Base-by-base conservation (phyloP, 352 stramenopile species). In the Halophytophthora polymorphica region DNA sequence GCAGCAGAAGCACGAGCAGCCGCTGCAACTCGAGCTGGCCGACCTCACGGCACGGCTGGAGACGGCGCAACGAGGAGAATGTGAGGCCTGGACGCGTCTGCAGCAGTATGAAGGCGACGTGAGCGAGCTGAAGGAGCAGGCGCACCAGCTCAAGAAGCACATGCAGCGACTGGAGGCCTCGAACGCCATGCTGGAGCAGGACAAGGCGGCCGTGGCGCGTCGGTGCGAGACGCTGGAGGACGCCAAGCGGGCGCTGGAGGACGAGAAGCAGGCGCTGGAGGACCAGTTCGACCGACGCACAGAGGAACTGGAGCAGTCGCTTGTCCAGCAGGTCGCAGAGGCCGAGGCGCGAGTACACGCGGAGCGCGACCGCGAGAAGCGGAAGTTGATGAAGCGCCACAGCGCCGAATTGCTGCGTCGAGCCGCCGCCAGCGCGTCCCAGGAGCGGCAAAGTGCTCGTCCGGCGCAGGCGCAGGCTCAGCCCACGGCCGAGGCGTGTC, bases 321-420 rank as follows among this genome's bases (percentile, higher is more conserved):
- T 66, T 7, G 66, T 55, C 6, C 53, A 66, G 6, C 63, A 64
- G 17, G 31, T 83, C 6, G 21, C 67, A 2, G 56, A 69, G 42
- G 55, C 58, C 22, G 66, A 87, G 36, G 39, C 58, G 18, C 58
- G 66, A 19, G 23, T 87, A 1, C 53, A 66, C 13, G 42, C 55
- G n/a, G 69, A 85, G 31, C 53, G 68, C 58, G 73, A 85, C 14
- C 14, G 15, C 14, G 53, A 66, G 44, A 43, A 77, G 8, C 37
- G 56, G 8, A 54, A 72, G 31, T 21, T 84, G 29, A 69, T 75
- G 54, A 56, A 80, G 14, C 53, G 68, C 2, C 73, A 88, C 41
- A 57, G 64, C 3, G 34, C 48, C 2, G 73, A 86, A 36, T n/a
- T 82, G 0, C 21, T 64, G 5, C 47, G 53, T 8, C 43, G 69